These are phyloP conservation scores for Fusarium keratoplasticum DNA, from an alignment of 2,329 filamentous ascomycete genomes.

Conservation along the genomic window DNA sequence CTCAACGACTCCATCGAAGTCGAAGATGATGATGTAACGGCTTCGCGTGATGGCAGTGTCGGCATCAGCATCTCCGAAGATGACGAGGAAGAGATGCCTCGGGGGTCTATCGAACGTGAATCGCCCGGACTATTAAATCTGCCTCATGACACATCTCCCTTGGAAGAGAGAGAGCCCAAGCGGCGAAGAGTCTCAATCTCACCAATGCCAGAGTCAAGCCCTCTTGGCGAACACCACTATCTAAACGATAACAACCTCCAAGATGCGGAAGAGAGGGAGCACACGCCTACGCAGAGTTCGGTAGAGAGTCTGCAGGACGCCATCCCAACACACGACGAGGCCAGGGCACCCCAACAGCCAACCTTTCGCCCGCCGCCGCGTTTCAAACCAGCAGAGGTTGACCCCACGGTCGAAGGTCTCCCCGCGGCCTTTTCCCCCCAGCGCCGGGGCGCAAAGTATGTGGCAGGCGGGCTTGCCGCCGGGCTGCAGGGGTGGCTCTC, in stretches of 20 bases:
- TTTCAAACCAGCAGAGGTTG: conserved; percentile 50
- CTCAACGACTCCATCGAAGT: conserved; percentile 46
- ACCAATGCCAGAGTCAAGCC: conserved; percentile 31
- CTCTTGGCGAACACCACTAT: not conserved
- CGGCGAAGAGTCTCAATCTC: conserved; percentile 46
- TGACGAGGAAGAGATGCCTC: not conserved
- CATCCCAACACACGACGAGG: conserved; percentile 26
- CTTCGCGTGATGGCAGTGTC: conserved; percentile 24
- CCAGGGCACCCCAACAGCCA: conserved; percentile 47
- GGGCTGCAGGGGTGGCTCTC: conserved; percentile 56
- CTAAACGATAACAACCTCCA: not conserved
- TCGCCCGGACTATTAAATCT: conserved; percentile 4
- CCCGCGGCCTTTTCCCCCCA: conserved; percentile 52
- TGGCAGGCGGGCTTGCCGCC: conserved; percentile 53
- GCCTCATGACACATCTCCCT: conserved; percentile 8
- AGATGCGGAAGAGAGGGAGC: conserved; percentile 1
- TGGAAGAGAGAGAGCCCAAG: conserved; percentile 41
- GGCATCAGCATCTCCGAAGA: conserved; percentile 4
- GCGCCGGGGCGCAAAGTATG: conserved; percentile 50
- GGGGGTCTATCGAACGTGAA: conserved; percentile 14
- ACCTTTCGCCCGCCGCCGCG: conserved; percentile 54
- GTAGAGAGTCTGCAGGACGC: conserved; percentile 24
- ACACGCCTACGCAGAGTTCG: conserved; percentile 18
- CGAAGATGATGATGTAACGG: conserved; percentile 39
- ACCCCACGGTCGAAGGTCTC: conserved; percentile 35